These are phyloP conservation scores for Mortierella sp. DNA, from an alignment of 371 early-diverging fungal species.

Conservation along the genomic window DNA sequence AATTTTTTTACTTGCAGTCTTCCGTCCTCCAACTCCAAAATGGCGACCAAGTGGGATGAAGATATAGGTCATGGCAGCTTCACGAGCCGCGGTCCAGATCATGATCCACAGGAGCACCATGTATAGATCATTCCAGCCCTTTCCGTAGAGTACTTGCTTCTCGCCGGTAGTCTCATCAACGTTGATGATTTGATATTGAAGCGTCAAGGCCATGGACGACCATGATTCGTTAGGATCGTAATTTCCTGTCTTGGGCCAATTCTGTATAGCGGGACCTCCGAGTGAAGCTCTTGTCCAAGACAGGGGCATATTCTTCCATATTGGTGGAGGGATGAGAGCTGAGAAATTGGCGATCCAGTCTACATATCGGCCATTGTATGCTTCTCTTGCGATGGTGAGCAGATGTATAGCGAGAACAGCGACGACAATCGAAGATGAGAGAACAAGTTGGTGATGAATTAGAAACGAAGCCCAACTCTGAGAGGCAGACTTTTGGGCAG, in stretches of 20 bases:
- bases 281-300: constrained; percentile 27
- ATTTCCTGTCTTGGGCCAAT: constrained; percentile 17
- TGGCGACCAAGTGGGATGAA: constrained; percentile 67
- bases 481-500: background rate
- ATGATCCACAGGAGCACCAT: constrained; percentile 76
- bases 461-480: constrained; percentile 43
- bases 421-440: constrained; percentile 31
- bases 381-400: constrained; percentile 22
- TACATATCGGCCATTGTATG: constrained; percentile 25
- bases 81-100: constrained; percentile 76
- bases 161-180: constrained; percentile 37
- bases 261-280: constrained; percentile 26
- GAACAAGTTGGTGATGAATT: constrained; percentile 45
- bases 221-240: constrained; percentile 33
- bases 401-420: constrained; percentile 28
- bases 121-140: constrained; percentile 68
- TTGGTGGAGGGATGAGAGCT: constrained; percentile 46
- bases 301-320: constrained; percentile 31
- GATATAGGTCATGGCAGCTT: constrained; percentile 69
- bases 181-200: constrained; percentile 29
- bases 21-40: constrained; percentile 30
- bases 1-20: background rate
- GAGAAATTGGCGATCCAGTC: constrained; percentile 34
- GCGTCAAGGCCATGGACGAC: constrained; percentile 35
- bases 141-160: constrained; percentile 57